Evolutionary conservation across 1,284 basidiomycete genomes (phyloP).

Genomic region (Ustilago lituana): DNA sequence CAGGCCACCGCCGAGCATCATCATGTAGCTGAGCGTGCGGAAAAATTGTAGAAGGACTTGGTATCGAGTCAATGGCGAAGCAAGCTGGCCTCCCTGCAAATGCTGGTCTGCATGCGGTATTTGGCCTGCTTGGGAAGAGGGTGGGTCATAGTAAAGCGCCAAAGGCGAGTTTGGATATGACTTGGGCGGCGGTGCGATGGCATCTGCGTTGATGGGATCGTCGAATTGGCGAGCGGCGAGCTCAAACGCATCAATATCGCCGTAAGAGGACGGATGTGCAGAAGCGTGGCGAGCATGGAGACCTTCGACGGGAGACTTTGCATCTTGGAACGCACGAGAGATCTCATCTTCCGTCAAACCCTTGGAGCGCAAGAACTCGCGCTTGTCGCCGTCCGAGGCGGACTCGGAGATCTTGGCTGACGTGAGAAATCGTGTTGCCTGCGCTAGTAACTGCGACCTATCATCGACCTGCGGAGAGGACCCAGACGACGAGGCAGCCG

Average conservation of each 20-base stretch:
- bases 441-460: conserved; percentile 48
- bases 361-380: conserved; percentile 56
- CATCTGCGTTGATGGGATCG: conserved; percentile 45
- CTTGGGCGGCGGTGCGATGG: conserved; percentile 31
- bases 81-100: background rate
- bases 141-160: conserved; percentile 56
- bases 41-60: conserved; percentile 62
- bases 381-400: conserved; percentile 41
- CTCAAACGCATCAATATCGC: conserved; percentile 42
- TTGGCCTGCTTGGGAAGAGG: background rate
- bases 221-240: conserved; percentile 53
- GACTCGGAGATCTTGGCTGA: conserved; percentile 44
- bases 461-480: conserved; percentile 5
- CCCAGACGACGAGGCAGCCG: background rate
- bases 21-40: conserved; percentile 52
- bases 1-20: conserved; percentile 60
- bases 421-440: conserved; percentile 64
- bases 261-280: conserved; percentile 1
- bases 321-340: conserved; percentile 49
- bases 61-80: conserved; percentile 52
- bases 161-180: conserved; percentile 62
- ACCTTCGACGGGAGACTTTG: conserved; percentile 46
- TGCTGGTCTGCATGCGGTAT: background rate
- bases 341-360: conserved; percentile 60
- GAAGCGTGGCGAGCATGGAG: conserved; percentile 1